Base-by-base conservation (phyloP, 768 basidiomycete genomes). In the Pleurotus platypus region DNA sequence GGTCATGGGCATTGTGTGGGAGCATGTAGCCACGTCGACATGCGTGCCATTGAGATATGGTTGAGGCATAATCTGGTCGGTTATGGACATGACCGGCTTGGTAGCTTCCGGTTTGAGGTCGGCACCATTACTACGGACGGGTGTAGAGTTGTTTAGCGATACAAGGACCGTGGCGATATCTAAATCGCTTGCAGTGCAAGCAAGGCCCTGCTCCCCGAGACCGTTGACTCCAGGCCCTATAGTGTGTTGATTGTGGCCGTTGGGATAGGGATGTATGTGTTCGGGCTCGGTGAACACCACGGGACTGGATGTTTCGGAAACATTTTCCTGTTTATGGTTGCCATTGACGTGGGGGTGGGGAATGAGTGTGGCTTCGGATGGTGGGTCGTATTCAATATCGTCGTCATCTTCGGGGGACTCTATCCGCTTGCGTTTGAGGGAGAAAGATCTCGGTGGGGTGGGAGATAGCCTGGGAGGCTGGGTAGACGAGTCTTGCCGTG, bases 361-460 rank as follows among this genome's bases (percentile, higher is more conserved):
- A 18, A 5, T 12, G 30, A 35, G 30, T 35, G 30, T 35, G 3
- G 24, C 54, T 35, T 62, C 53, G 22, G 58, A 43, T 27, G 54
- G 24, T 13, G 51, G 54, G 48, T 55, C 18, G 6, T 49, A 55
- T 43, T 42, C 56, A 12, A 57, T 43, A 18, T 62, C 64, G 43
- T 55, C 64, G 26, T 66, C 67, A 24, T 55, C 56, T 56, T 72
- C 76, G 1, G 74, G 72, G 35, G 72, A 74, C 51, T 76, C 75
- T 4, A 77, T 65, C 59, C 75, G 73, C 63, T 74, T 69, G 43
- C 80, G 76, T 67, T 84, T 84, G 66, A 5, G 73, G 63, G 26
- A 61, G 5, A 30, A 64, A 35, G 56, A 60, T 45, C 20, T 51
- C 13, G 38, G 2, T 12, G 48, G 49, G 30, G 48, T 37, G 37